phyloP scores from a whole-genome alignment of 768 basidiomycete genomes.

The Hydnum rufescens region DNA sequence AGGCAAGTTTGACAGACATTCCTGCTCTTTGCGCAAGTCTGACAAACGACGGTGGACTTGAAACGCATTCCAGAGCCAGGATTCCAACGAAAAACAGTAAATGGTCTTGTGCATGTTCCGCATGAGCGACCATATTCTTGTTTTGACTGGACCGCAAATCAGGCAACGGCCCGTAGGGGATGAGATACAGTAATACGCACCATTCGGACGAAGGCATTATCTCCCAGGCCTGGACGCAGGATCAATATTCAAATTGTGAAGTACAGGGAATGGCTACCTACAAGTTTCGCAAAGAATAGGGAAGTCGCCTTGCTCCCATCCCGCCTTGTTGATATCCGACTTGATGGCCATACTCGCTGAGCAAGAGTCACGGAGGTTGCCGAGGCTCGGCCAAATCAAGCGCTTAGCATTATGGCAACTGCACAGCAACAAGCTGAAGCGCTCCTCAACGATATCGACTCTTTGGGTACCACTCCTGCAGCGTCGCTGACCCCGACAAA shows the following conservation, averaged over 20 bases:
- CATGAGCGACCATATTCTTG: slow-evolving; percentile 93
- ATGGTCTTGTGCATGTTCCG: slow-evolving; percentile 91
- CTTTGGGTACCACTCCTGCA: slow-evolving; percentile 23
- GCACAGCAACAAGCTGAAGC: slow-evolving; percentile 54
- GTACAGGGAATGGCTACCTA: slow-evolving; percentile 20
- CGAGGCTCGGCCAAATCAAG: background rate
- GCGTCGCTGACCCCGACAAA: slow-evolving; percentile 12
- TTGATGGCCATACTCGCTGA: slow-evolving; percentile 23
- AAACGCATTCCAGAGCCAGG: slow-evolving; percentile 82
- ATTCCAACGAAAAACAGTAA: slow-evolving; percentile 97
- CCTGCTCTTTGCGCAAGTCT: slow-evolving; percentile 90
- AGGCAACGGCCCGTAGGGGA: slow-evolving; percentile 1
- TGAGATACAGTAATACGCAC: slow-evolving; percentile 24
- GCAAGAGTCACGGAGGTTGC: background rate
- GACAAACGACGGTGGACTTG: slow-evolving; percentile 95
- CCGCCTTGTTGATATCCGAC: slow-evolving; percentile 87
- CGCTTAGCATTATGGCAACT: background rate
- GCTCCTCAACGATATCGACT: slow-evolving; percentile 89
- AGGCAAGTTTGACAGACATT: slow-evolving; percentile 97
- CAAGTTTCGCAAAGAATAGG: slow-evolving; percentile 90
- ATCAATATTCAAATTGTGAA: background rate
- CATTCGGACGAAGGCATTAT: slow-evolving; percentile 90
- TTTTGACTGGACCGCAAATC: slow-evolving; percentile 44
- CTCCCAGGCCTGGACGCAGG: slow-evolving; percentile 48
- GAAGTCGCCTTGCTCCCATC: slow-evolving; percentile 86